phyloP scores from a whole-genome alignment of 768 basidiomycete species.

The Podaxis rugospora region DNA sequence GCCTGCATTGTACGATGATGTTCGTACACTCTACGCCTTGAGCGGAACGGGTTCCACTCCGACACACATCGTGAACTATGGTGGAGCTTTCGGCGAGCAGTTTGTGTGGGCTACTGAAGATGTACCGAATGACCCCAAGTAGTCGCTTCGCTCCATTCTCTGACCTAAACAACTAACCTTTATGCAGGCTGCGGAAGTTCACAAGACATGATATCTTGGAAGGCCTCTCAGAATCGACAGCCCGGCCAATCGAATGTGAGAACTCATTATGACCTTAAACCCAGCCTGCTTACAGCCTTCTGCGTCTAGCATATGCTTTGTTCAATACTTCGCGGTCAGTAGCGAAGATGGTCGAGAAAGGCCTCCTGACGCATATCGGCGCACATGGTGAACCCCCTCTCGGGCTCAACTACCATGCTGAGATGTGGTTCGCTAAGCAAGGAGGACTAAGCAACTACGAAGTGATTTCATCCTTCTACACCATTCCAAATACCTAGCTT shows the following conservation, averaged over 20 bases:
- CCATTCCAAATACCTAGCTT: not conserved
- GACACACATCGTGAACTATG: constrained; percentile 75
- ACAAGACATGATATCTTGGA: constrained; percentile 63
- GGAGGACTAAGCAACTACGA: constrained; percentile 72
- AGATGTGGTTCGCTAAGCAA: constrained; percentile 59
- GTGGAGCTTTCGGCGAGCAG: constrained; percentile 67
- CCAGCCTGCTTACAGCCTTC: not conserved
- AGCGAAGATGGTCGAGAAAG: constrained; percentile 64
- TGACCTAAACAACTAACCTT: not conserved
- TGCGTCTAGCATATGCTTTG: constrained; percentile 49
- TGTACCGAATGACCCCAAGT: constrained; percentile 69
- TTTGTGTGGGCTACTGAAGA: constrained; percentile 62
- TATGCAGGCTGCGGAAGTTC: constrained; percentile 53
- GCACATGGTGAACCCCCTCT: constrained; percentile 73
- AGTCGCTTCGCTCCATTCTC: constrained; percentile 11
- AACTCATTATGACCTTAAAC: not conserved
- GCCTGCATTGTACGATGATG: constrained; percentile 61
- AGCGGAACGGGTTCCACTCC: constrained; percentile 74
- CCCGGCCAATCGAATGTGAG: constrained; percentile 57
- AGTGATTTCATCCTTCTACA: constrained; percentile 27
- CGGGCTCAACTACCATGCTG: constrained; percentile 73
- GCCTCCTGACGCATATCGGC: constrained; percentile 61
- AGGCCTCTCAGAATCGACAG: constrained; percentile 52
- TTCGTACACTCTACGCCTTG: constrained; percentile 53
- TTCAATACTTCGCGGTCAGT: constrained; percentile 69